Percentiles rank a stretch among this genome's conserved stretches.
Conservation (phyloP, 192 early-diverging fungal genomes). For the Tieghemiomyces parasiticus region DNA sequence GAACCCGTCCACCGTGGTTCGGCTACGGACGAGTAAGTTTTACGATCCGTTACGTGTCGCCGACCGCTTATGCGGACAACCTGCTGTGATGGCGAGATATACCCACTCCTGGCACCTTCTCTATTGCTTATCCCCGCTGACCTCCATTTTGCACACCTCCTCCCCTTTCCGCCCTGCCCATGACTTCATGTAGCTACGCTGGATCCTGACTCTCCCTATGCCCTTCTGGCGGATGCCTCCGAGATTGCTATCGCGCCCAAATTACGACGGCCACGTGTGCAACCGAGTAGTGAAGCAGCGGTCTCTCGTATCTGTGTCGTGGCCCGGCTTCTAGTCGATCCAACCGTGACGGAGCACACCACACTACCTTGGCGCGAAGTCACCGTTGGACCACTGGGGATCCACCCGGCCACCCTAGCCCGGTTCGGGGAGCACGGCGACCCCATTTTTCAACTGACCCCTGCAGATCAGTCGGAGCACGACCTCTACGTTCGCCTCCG, state of each 20-base stretch:
- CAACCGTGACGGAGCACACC: neutral
- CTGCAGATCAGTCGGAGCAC: no score
- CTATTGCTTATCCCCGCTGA: no score
- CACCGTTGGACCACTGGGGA: neutral
- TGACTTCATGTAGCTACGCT: no score
- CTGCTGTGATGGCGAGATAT: no score
- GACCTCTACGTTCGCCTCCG: no score
- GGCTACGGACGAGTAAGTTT: conserved; percentile 41
- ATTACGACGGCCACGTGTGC: conserved; percentile 22
- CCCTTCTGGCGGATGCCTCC: conserved; percentile 42
- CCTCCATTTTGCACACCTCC: no score
- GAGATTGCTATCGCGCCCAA: conserved; percentile 65
- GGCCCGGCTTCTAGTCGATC: conserved; percentile 8
- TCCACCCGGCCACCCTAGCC: neutral
- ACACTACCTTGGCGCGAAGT: neutral
- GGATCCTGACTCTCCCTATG: conserved; percentile 29
- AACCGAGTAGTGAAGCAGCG: neutral
- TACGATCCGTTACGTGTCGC: no score
- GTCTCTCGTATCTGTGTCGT: neutral
- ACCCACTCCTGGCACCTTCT: no score
- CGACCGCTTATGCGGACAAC: neutral
- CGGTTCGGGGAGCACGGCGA: neutral
- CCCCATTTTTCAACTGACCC: neutral
- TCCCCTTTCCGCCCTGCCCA: no score
- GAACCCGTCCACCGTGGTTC: conserved; percentile 43